Evolutionary conservation across 2,329 filamentous ascomycete species (phyloP), one percentile per base, ranked within the genome.

Genomic region (Drechslerella dactyloides): DNA sequence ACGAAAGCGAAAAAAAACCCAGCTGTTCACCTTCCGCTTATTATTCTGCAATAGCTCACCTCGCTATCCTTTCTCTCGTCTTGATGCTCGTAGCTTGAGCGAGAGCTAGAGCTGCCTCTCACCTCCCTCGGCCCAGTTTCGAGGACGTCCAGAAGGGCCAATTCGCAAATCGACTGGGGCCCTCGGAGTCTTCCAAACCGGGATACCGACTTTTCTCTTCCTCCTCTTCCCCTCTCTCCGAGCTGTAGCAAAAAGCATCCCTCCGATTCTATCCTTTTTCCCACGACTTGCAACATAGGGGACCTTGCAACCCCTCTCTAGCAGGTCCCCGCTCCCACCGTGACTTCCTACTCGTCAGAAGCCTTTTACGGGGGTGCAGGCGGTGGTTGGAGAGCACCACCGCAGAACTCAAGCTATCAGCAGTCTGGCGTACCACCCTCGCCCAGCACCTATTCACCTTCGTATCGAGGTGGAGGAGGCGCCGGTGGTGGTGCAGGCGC

Each of bases 261-360:
- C 30, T 48, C n/a, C n/a, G n/a, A n/a, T n/a, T 27, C 21, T 51
- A 27, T 52, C 35, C 21, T 15, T 44, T 40, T 30, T 56, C 21
- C 27, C 50, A 68, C 50, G 21, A 40, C 51, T 48, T 70, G 59
- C 59, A 64, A 54, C 63, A 70, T 58, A 70, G 59, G 59, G 65
- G 65, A 69, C 65, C 44, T 61, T 70, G 59, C 59, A 70, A 70
- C 66, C 66, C 59, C 66, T 70, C 66, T 64, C 66, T 70, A 70
- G 63, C 66, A 33, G 54, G 40, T 24, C 66, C 53, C 66, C 60
- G 42, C 66, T 24, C 50, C 59, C 57, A 70, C 66, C 66, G 66
- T 70, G 66, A 70, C 66, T 64, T 70, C 66, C 66, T 70, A 64
- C 66, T 64, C 59, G 59, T 55, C 58, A 70, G 66, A 70, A 59